Evolutionary conservation across 257 asterid species (phyloP), one percentile per base, ranked within the genome.

Genomic region (Linderniella brevidens): DNA sequence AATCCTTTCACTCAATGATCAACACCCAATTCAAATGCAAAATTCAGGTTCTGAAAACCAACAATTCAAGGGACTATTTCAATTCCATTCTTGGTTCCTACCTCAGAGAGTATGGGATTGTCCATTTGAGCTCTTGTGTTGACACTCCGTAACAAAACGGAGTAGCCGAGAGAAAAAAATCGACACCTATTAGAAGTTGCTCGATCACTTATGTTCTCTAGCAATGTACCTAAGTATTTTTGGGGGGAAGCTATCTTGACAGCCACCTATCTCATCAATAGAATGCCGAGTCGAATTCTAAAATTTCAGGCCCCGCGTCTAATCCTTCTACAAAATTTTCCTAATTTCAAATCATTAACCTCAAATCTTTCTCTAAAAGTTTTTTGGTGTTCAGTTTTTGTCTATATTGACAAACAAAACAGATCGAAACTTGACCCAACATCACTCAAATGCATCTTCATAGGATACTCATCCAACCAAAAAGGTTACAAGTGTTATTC

Each of bases 401-500:
- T 25, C 32, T 6, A 25, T 25, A n/a, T 25, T 25, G 4, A 25
- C 32, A 25, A 25, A 25, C 32, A 25, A 25, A 25, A 25, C 32
- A 25, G 11, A 41, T 10, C 46, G n/a, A 50, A 41, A 29, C 46
- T 41, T 13, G 58, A 58, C n/a, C 35, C 63, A 49, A 25, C 3
- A 25, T 25, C 32, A 2, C 32, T 25, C 6, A 25, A 25, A 25
- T 25, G 32, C 32, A 25, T 25, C 32, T 25, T 25, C 6, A 25
- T 25, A 25, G 32, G 32, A 6, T 25, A 25, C 32, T 25, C 1
- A 50, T 5, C 13, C 36, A 4, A 36, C 20, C n/a, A 58, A 41
- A 58, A 58, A 41, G 46, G 45, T 4, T 50, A 52, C 4, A 66
- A 66, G 48, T 60, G 68, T 11, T 60, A 53, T 13, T 32, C 38